Percentiles rank a stretch among this genome's conserved stretches.
Evolutionary conservation across 139 green algal species (phyloP).

Genomic region (Chlorella sp.): DNA sequence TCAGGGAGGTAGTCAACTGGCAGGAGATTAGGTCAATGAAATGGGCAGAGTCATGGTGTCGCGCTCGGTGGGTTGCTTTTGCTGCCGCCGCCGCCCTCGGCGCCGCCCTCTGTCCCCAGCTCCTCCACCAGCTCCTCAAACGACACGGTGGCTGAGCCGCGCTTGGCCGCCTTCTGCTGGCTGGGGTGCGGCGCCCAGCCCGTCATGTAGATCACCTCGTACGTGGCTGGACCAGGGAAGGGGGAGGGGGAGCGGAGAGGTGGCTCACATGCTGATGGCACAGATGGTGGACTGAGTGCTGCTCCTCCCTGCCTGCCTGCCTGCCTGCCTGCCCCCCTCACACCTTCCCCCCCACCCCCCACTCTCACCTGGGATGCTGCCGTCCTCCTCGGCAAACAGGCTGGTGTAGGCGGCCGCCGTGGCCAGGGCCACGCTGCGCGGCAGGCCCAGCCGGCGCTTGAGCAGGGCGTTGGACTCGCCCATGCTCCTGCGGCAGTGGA

Average conservation of each 20-base stretch:
- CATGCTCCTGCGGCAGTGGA: not conserved
- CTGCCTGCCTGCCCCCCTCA: too few species aligned
- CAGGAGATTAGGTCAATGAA: too few species aligned
- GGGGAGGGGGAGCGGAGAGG: not conserved
- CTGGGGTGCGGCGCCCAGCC: constrained; percentile 75
- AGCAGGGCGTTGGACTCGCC: constrained; percentile 73
- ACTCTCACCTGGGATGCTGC: constrained; percentile 48
- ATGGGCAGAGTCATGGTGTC: too few species aligned
- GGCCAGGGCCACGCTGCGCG: constrained; percentile 63
- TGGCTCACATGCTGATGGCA: too few species aligned
- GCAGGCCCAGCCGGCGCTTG: constrained; percentile 47
- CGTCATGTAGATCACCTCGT: constrained; percentile 89
- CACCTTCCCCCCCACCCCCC: too few species aligned
- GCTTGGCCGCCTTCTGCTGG: constrained; percentile 63
- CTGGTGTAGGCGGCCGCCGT: constrained; percentile 65
- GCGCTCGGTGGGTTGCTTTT: too few species aligned
- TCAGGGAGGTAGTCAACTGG: too few species aligned
- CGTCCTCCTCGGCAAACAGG: constrained; percentile 61
- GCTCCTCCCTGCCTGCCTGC: too few species aligned
- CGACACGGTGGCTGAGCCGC: constrained; percentile 74
- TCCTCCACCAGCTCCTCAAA: constrained; percentile 63
- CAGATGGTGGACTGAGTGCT: too few species aligned
- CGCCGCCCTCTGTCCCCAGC: not conserved
- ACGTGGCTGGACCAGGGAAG: constrained; percentile 15
- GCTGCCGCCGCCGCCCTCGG: not conserved